Evolutionary conservation across 331 rosid genomes (phyloP).

Genomic region (Telfairia occidentalis): DNA sequence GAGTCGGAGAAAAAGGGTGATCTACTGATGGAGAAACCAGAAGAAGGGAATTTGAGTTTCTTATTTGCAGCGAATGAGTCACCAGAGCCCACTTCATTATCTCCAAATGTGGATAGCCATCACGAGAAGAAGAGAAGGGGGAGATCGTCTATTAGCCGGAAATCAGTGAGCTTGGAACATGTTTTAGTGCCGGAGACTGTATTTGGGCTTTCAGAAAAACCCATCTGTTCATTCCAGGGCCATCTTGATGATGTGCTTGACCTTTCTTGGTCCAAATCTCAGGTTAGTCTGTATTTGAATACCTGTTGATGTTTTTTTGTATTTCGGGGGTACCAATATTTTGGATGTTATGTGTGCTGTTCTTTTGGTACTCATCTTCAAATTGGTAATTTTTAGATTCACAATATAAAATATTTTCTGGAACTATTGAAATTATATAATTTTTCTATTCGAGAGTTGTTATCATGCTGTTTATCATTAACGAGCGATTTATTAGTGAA

Average conservation of each 20-base stretch:
- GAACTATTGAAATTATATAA: neutral
- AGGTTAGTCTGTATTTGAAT: constrained; percentile 46
- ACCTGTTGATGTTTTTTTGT: constrained; percentile 10
- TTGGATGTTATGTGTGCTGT: neutral
- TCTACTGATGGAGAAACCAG: constrained; percentile 52
- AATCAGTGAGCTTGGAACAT: constrained; percentile 70
- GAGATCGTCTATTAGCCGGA: constrained; percentile 64
- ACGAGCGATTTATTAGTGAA: neutral
- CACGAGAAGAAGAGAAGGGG: constrained; percentile 77
- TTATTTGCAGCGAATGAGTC: constrained; percentile 58
- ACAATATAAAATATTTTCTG: neutral
- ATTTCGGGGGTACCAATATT: neutral
- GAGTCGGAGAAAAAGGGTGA: constrained; percentile 82
- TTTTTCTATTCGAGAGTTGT: neutral
- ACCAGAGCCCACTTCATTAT: constrained; percentile 44
- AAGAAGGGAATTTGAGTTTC: constrained; percentile 48
- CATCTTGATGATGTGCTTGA: constrained; percentile 87
- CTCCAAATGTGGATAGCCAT: constrained; percentile 44
- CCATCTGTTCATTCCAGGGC: constrained; percentile 73
- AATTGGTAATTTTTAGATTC: neutral
- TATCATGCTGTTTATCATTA: neutral
- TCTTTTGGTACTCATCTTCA: neutral
- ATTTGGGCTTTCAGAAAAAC: constrained; percentile 75
- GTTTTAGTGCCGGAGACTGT: constrained; percentile 54
- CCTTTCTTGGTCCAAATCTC: constrained; percentile 97